phyloP scores from a whole-genome alignment of 352 stramenopile species.

The Globisporangium barbulae region DNA sequence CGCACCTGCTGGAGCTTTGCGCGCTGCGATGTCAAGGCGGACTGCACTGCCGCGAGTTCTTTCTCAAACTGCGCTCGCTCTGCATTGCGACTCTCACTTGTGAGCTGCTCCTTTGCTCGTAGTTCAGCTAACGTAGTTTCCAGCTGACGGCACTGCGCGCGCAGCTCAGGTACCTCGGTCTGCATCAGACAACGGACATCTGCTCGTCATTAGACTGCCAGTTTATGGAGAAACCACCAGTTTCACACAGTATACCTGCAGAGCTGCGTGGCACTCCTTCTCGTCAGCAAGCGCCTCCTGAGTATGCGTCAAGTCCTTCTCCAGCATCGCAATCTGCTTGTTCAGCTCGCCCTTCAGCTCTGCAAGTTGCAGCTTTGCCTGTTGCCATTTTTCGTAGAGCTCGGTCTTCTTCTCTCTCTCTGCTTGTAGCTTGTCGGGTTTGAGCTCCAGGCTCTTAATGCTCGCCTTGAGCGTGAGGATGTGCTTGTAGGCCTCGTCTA shows the following conservation, averaged over 20 bases:
- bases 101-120: constrained; percentile 20
- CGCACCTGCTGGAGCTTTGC: constrained; percentile 7
- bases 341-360: constrained; percentile 28
- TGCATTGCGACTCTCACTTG: constrained; percentile 22
- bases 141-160: constrained; percentile 20
- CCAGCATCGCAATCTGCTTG: constrained; percentile 20
- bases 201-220: neutral
- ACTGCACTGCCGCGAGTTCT: constrained; percentile 18
- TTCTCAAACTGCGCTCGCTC: constrained; percentile 31
- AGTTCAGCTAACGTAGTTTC: constrained; percentile 25
- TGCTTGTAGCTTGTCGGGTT: constrained; percentile 10
- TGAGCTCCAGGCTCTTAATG: constrained; percentile 24
- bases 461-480: constrained; percentile 40
- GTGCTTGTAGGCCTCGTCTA: constrained; percentile 40
- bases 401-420: constrained; percentile 18
- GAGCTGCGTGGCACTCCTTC: constrained; percentile 7
- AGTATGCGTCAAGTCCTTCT: constrained; percentile 27
- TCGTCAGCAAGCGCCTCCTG: constrained; percentile 13
- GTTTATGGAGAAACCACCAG: neutral
- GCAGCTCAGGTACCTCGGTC: constrained; percentile 17
- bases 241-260: constrained; percentile 20
- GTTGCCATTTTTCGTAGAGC: constrained; percentile 23
- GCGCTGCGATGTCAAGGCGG: constrained; percentile 17
- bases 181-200: constrained; percentile 6
- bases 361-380: constrained; percentile 20